A percentile compares a stretch with the other conserved stretches of the same genome.
Evolutionary conservation across 2,329 filamentous ascomycete genomes (phyloP).

Genomic region (Drechmeria coniospora): DNA sequence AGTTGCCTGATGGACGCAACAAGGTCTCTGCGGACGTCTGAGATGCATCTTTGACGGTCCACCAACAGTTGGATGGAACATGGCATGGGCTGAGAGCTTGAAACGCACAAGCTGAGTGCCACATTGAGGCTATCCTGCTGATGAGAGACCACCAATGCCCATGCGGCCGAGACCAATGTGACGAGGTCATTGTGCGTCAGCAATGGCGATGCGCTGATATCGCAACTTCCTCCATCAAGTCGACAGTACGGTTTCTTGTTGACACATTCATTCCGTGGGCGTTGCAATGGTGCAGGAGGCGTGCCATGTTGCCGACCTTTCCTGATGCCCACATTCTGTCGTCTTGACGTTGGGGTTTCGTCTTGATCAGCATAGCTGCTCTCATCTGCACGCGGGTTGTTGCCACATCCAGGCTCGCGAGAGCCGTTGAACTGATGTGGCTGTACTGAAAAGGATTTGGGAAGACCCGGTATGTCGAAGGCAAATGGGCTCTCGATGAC

Average conservation of each 20-base stretch:
- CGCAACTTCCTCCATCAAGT: background rate
- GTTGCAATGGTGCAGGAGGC: too few species aligned
- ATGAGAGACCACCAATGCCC: constrained; percentile 1
- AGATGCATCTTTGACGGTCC: background rate
- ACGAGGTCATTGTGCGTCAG: background rate
- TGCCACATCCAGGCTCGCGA: too few species aligned
- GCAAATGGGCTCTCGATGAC: constrained; percentile 1
- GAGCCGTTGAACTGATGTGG: background rate
- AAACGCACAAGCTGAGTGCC: background rate
- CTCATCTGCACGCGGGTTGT: too few species aligned
- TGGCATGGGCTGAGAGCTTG: background rate
- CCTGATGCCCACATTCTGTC: too few species aligned
- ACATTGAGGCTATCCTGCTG: background rate
- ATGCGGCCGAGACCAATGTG: constrained; percentile 1
- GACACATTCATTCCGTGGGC: too few species aligned
- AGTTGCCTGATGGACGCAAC: too few species aligned
- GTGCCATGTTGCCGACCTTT: too few species aligned
- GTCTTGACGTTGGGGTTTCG: too few species aligned
- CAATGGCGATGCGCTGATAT: background rate
- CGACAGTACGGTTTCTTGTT: too few species aligned
- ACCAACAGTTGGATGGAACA: background rate
- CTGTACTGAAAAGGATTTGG: constrained; percentile 1
- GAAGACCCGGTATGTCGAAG: constrained; percentile 1
- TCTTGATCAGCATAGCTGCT: too few species aligned
- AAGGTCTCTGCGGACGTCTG: background rate